Evolutionary conservation across 108 stramenopile genomes (phyloP), one percentile per base, ranked within the genome.

Genomic region (Aurantiochytrium sp.): DNA sequence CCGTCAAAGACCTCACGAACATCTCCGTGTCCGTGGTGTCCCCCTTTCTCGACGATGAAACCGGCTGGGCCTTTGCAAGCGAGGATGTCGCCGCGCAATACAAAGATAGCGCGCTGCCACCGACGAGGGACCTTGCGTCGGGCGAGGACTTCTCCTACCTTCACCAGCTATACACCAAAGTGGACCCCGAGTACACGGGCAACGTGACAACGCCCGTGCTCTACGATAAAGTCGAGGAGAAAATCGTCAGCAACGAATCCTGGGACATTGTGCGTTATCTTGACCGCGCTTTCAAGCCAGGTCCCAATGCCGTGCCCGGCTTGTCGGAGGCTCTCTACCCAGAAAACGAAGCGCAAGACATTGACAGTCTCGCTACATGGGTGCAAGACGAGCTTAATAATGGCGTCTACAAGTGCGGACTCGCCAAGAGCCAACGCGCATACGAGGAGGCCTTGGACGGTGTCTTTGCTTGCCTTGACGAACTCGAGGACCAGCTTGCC

Each of bases 221-320:
- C 45, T 98, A 95, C 92, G 99, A 99, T 92, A 97, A 95, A 88
- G 96, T 96, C 91, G 90, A 92, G 4, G 90, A 95, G n/a, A 97
- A 95, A 5, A 98, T 99, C 87, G 98, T 99, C 43, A 97, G 95
- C 94, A 98, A 98, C 88, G 99, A 99, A 93, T 97, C 96, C 2
- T 94, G 96, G 42, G 98, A 99, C 49, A 99, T 99, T 90, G 94
- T 97, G 8, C 93, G 96, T 87, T 99, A 99, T 96, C 89, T 99
- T 58, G 98, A 98, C 92, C 95, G 97, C 88, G 92, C 90, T 5
- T 93, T 96, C 88, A 94, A 96, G 10, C 35, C 64, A 1, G 64
- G 64, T 14, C 64, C 64, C 4, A 4, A 69, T 12, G 64, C 64
- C 64, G 55, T 57, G 8, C 35, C 35, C 35, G 87, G 59, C 10